Conservation (phyloP, 2,329 filamentous ascomycete species). For the Chaetomiaceae sp. region DNA sequence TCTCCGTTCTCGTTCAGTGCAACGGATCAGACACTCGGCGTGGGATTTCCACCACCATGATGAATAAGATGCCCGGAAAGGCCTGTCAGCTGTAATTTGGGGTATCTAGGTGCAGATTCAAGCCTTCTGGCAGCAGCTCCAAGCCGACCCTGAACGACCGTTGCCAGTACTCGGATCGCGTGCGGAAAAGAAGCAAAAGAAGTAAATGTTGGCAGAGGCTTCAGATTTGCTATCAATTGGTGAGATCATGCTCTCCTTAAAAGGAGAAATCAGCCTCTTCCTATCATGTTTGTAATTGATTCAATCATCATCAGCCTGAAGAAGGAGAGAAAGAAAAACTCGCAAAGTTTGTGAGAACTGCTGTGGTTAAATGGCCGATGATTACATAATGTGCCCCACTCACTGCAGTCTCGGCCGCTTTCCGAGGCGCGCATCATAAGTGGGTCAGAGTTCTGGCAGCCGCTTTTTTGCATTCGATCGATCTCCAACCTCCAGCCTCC, state of each 20-base stretch:
- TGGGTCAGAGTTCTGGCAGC: constrained; percentile 10
- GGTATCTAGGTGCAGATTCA: no score
- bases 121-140: no score
- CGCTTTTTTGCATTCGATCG: constrained; percentile 17
- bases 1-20: no score
- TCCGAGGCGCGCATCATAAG: constrained; percentile 7
- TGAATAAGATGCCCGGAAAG: no score
- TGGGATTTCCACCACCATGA: no score
- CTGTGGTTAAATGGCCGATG: constrained; percentile 19
- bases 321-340: constrained; percentile 29
- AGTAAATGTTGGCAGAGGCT: constrained; percentile 33
- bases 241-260: constrained; percentile 56
- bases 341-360: constrained; percentile 8
- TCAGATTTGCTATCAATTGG: constrained; percentile 52
- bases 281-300: constrained; percentile 54
- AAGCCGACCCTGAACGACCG: no score
- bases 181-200: no score
- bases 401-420: no score
- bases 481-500: constrained; percentile 9
- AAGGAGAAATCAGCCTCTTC: constrained; percentile 62
- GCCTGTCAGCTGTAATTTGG: no score
- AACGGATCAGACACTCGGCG: no score
- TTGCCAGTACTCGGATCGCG: no score
- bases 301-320: constrained; percentile 58
- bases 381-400: constrained; percentile 20